Conservation (phyloP, 352 stramenopile species). For the Globisporangium polare region DNA sequence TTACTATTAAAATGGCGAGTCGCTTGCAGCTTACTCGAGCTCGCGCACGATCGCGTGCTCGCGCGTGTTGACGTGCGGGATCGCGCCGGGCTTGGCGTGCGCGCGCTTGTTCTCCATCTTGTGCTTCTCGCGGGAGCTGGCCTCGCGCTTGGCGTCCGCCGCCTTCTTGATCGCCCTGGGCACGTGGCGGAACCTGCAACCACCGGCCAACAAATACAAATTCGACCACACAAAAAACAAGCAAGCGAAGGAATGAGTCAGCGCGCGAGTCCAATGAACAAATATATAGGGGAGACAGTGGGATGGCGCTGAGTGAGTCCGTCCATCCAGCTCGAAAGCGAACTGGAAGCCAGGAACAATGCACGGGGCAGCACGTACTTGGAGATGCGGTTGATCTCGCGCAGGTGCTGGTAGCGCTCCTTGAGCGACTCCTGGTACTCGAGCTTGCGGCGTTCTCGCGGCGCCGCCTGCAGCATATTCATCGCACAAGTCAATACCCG, state of each 20-base stretch:
- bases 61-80: constrained; percentile 70
- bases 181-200: constrained; percentile 89
- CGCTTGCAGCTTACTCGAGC: constrained; percentile 57
- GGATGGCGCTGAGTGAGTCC: neutral
- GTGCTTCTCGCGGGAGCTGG: constrained; percentile 71
- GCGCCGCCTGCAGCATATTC: constrained; percentile 35
- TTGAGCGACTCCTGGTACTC: constrained; percentile 98
- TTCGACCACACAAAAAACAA: constrained; percentile 12
- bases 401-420: constrained; percentile 92
- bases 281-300: neutral
- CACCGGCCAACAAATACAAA: constrained; percentile 1
- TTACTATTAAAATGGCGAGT: neutral
- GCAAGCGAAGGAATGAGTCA: neutral
- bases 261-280: neutral
- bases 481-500: neutral
- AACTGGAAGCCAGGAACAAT: neutral
- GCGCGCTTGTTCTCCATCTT: constrained; percentile 84
- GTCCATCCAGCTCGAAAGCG: constrained; percentile 4
- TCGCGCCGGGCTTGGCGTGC: constrained; percentile 71
- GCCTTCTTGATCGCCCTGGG: constrained; percentile 99
- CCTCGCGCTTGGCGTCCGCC: constrained; percentile 82
- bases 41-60: constrained; percentile 75
- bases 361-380: constrained; percentile 55
- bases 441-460: constrained; percentile 87
- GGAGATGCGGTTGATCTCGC: constrained; percentile 93